Percentiles rank a stretch among this genome's conserved stretches.
phyloP scores from a whole-genome alignment of 1,284 basidiomycete genomes.

The Boletellus deceptivus region DNA sequence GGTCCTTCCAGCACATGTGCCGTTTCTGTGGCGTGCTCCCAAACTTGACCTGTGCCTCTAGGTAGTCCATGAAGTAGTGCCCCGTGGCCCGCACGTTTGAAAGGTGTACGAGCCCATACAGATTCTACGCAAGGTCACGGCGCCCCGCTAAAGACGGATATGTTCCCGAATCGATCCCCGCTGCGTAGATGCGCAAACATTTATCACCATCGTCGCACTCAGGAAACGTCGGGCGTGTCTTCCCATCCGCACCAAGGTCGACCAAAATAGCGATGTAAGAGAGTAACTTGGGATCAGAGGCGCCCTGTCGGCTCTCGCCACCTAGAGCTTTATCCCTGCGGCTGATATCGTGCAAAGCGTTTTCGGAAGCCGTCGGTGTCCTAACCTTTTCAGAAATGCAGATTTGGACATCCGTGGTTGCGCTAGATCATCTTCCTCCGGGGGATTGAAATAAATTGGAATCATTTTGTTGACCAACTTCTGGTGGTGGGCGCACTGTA shows the following conservation, averaged over 20 bases:
- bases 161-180: slow-evolving; percentile 1
- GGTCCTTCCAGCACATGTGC: neutral
- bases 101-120: neutral
- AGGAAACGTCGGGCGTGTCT: neutral
- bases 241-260: neutral
- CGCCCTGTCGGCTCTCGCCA: too few species aligned
- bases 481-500: slow-evolving; percentile 13
- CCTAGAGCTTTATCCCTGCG: neutral
- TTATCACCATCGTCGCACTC: neutral
- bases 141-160: slow-evolving; percentile 2
- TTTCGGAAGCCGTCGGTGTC: neutral
- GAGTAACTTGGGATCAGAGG: neutral
- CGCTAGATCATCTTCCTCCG: too few species aligned
- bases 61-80: neutral
- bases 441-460: too few species aligned
- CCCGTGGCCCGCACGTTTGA: neutral
- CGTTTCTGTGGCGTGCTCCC: neutral
- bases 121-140: neutral
- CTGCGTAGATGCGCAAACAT: slow-evolving; percentile 7
- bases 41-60: neutral
- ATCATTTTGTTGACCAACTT: too few species aligned
- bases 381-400: too few species aligned
- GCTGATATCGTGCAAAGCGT: neutral
- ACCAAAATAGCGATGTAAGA: neutral
- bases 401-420: too few species aligned